Evolutionary conservation across 352 stramenopile genomes (phyloP).

Genomic region (Globisporangium iwayamae): DNA sequence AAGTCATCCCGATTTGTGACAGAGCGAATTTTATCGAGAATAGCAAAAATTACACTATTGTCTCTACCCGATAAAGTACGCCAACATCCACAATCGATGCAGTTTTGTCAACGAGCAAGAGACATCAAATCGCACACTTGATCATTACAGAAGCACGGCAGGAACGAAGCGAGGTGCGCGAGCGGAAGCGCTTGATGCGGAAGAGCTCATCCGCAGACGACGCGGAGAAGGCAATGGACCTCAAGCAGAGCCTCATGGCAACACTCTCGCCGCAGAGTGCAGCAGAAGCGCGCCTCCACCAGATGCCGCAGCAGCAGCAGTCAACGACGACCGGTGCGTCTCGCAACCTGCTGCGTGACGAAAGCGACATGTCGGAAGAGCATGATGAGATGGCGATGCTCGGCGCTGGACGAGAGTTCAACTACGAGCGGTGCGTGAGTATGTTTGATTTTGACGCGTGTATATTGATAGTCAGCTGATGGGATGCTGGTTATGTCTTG

Average conservation of each 20-base stretch:
- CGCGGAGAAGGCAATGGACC: slow-evolving; percentile 4
- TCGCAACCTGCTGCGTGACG: neutral
- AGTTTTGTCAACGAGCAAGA: neutral
- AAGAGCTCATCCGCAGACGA: slow-evolving; percentile 1
- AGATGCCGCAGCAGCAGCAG: neutral
- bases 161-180: no score
- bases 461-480: no score
- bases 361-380: slow-evolving; percentile 1
- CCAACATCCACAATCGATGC: neutral
- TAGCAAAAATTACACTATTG: neutral
- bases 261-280: neutral
- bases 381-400: neutral
- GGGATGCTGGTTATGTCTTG: neutral
- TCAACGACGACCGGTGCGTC: no score
- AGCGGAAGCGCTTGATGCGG: neutral
- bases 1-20: no score
- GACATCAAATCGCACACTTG: neutral
- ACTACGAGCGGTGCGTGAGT: slow-evolving; percentile 11
- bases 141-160: neutral
- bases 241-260: slow-evolving; percentile 19
- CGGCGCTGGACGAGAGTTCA: slow-evolving; percentile 6
- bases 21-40: neutral
- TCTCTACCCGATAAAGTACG: neutral
- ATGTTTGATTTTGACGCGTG: neutral
- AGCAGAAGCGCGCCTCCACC: neutral